Percentiles rank a stretch among this genome's conserved stretches.
Evolutionary conservation across 768 basidiomycete genomes (phyloP).

Genomic region (Dentipellis sp.): DNA sequence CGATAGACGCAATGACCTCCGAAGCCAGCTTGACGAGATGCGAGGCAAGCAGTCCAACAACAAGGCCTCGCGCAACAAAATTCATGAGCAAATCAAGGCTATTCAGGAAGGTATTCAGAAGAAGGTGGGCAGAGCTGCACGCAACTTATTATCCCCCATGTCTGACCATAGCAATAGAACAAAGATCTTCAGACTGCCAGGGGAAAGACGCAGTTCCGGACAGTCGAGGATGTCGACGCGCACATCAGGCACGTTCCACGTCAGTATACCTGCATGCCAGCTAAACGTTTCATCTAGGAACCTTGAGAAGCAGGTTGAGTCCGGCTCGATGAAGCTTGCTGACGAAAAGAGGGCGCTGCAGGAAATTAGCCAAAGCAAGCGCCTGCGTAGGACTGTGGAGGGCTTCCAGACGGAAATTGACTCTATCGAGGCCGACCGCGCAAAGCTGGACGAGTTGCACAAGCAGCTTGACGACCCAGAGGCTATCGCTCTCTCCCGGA

Average conservation of each 20-base stretch:
- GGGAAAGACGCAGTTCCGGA: constrained; percentile 72
- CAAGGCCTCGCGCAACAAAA: constrained; percentile 63
- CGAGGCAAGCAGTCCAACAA: constrained; percentile 69
- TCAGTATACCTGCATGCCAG: constrained; percentile 4
- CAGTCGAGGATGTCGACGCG: constrained; percentile 76
- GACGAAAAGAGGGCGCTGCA: constrained; percentile 94
- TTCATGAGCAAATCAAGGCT: constrained; percentile 69
- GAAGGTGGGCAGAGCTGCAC: constrained; percentile 43
- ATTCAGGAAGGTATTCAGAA: constrained; percentile 72
- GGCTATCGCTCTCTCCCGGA: constrained; percentile 67
- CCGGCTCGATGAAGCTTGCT: constrained; percentile 82
- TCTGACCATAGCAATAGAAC: constrained; percentile 35
- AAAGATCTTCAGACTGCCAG: constrained; percentile 82
- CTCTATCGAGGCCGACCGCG: constrained; percentile 71
- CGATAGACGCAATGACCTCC: constrained; percentile 65
- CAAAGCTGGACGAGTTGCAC: constrained; percentile 65
- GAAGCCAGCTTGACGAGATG: constrained; percentile 72
- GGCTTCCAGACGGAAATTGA: constrained; percentile 72
- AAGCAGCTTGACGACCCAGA: constrained; percentile 89
- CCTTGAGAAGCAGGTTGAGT: constrained; percentile 86
- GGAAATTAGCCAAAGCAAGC: constrained; percentile 72
- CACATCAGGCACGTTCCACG: constrained; percentile 64
- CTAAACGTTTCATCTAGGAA: constrained; percentile 35
- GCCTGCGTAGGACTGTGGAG: constrained; percentile 69
- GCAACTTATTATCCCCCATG: background rate